These are phyloP conservation scores for Umbelopsis sp. DNA, from an alignment of 192 early-diverging fungal genomes.

Conservation along the genomic window DNA sequence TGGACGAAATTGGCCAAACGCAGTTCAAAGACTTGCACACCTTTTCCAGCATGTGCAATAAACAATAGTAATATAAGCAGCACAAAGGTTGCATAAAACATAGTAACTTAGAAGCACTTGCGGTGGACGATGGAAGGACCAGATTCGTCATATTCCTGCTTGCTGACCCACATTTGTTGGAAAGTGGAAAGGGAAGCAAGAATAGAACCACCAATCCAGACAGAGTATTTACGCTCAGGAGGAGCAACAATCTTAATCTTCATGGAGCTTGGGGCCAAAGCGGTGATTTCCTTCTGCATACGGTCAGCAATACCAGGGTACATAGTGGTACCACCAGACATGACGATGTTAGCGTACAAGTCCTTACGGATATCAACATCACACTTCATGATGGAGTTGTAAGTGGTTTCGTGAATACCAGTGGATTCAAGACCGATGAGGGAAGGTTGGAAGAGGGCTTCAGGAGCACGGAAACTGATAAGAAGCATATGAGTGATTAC, in stretches of 20 bases:
- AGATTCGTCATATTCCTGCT: conserved; percentile 98
- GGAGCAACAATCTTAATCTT: conserved; percentile 98
- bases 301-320: conserved; percentile 96
- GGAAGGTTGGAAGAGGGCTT: conserved; percentile 96
- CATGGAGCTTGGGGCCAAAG: conserved; percentile 92
- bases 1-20: background rate
- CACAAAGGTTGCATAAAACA: background rate
- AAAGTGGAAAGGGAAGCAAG: conserved; percentile 96
- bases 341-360: conserved; percentile 95
- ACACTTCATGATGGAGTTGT: conserved; percentile 97
- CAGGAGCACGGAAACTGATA: conserved; percentile 86
- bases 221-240: conserved; percentile 98
- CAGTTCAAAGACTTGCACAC: background rate
- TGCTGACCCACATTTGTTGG: conserved; percentile 98
- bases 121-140: conserved; percentile 98
- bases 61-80: background rate
- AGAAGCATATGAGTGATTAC: background rate
- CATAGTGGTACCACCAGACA: conserved; percentile 90
- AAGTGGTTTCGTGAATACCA: conserved; percentile 97
- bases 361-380: conserved; percentile 96
- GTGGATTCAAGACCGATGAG: conserved; percentile 86
- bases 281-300: conserved; percentile 96
- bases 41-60: background rate
- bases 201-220: conserved; percentile 98
- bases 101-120: conserved; percentile 87